Conservation (phyloP, 1,284 basidiomycete genomes). For the Thecaphora thlaspeos region DNA sequence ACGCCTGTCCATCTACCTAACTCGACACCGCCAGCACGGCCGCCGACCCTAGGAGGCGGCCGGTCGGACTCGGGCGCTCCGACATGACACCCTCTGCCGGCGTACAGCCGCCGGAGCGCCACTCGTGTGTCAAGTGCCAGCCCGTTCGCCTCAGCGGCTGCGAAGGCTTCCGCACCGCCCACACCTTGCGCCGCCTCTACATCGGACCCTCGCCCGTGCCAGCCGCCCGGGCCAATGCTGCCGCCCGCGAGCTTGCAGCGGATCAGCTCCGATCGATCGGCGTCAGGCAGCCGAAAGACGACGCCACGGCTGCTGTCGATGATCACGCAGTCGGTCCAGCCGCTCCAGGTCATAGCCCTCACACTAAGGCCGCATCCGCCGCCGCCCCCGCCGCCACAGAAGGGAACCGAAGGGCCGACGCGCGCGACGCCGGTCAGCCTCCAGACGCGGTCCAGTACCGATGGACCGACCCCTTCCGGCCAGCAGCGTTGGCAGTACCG, state of each 20-base stretch:
- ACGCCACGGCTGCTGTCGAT: neutral
- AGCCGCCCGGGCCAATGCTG: constrained; percentile 13
- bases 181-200: constrained; percentile 15
- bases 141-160: constrained; percentile 6
- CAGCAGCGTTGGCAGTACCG: neutral
- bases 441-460: neutral
- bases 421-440: too few relatives aligned
- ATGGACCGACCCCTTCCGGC: neutral
- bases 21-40: too few relatives aligned
- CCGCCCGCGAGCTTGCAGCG: constrained; percentile 28
- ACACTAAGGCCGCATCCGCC: neutral
- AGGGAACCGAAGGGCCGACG: too few relatives aligned
- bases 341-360: neutral
- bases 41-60: too few relatives aligned
- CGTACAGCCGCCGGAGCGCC: too few relatives aligned
- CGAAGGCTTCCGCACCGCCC: too few relatives aligned
- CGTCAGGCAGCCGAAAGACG: too few relatives aligned
- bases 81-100: too few relatives aligned
- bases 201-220: constrained; percentile 36
- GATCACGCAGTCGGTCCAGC: neutral
- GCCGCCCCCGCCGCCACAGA: too few relatives aligned
- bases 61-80: too few relatives aligned
- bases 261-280: constrained; percentile 6
- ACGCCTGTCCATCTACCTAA: too few relatives aligned
- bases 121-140: constrained; percentile 20